Base-by-base conservation (phyloP, 1,284 basidiomycete genomes). In the Ustilago tritici region DNA sequence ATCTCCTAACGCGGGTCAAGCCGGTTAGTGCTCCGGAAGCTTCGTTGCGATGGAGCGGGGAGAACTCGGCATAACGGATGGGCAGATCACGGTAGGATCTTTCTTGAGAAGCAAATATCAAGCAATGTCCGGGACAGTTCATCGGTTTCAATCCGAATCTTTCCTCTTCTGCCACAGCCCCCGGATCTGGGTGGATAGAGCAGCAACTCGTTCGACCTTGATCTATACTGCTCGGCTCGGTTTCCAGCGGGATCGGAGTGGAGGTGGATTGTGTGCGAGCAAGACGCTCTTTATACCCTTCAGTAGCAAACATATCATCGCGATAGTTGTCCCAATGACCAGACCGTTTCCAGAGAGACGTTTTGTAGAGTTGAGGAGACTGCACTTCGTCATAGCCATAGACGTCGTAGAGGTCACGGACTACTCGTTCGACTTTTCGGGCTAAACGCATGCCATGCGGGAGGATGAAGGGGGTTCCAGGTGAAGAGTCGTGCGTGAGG, bases 301-400 rank as follows among this genome's bases (percentile, higher is more conserved):
- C 70, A 11, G 79, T 79, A 40, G 77, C 73, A 57, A 86, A 86
- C 84, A 86, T 86, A 53, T 86, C 84, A 19, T 83, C 81, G n/a
- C 84, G 71, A 60, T 86, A 86, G 46, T 86, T 85, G 59, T 86
- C 84, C 84, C 84, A 86, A 55, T 86, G 84, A 1, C 84, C 84
- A 40, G 76, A 79, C 9, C 66, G 70, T 52, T 84, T 80, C 84
- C 84, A 86, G 1, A 86, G 65, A 11, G 77, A 69, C 8, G 76
- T 78, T 34, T 79, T 80, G 76, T 78, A 85, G 9, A 86, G 75
- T 56, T 86, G 84, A 14, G 84, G 84, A 31, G 81, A 82, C 61
- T 81, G 76, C 1, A 86, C 83, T 53, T 86, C 84, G 55, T 86
- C 79, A 71, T 86, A 86, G 19, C 79, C 84, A 31, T 79, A 80